phyloP scores from a whole-genome alignment of 108 stramenopile genomes.

The Discostella pseudostelligera region DNA sequence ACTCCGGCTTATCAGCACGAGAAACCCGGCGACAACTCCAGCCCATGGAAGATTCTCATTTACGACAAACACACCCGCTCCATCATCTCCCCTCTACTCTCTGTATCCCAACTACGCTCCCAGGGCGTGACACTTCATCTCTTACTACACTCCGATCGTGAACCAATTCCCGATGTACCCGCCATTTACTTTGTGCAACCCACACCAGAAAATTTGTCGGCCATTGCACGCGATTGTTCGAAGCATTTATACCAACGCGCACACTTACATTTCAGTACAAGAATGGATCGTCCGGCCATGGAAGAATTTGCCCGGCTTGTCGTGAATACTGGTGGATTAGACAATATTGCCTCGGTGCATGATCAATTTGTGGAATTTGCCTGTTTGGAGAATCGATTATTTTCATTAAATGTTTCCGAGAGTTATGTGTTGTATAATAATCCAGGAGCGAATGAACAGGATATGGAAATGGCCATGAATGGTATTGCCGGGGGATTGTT shows the following conservation, averaged over 20 bases:
- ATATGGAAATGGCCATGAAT: constrained; percentile 84
- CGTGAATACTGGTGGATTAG: constrained; percentile 80
- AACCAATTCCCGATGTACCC: constrained; percentile 95
- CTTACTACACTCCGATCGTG: constrained; percentile 82
- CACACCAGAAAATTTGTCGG: constrained; percentile 86
- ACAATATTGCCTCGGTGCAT: constrained; percentile 76
- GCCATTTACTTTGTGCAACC: constrained; percentile 96
- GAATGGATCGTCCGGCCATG: constrained; percentile 89
- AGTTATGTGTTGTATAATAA: constrained; percentile 89
- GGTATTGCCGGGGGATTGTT: constrained; percentile 88
- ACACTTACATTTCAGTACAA: constrained; percentile 85
- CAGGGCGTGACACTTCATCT: constrained; percentile 97
- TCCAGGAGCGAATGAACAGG: constrained; percentile 73
- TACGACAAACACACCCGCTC: constrained; percentile 93
- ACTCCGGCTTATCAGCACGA: background rate
- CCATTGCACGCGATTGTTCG: constrained; percentile 88
- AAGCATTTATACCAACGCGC: constrained; percentile 73
- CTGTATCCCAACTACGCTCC: constrained; percentile 90
- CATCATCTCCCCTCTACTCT: constrained; percentile 94
- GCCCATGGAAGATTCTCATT: constrained; percentile 97
- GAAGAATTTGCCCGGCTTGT: constrained; percentile 91
- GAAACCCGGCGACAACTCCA: constrained; percentile 16
- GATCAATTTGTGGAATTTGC: constrained; percentile 96
- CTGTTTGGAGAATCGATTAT: constrained; percentile 86
- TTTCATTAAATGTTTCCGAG: constrained; percentile 76